Evolutionary conservation across 2,329 filamentous ascomycete species (phyloP).

Genomic region (Dryadomyces sulphureus): DNA sequence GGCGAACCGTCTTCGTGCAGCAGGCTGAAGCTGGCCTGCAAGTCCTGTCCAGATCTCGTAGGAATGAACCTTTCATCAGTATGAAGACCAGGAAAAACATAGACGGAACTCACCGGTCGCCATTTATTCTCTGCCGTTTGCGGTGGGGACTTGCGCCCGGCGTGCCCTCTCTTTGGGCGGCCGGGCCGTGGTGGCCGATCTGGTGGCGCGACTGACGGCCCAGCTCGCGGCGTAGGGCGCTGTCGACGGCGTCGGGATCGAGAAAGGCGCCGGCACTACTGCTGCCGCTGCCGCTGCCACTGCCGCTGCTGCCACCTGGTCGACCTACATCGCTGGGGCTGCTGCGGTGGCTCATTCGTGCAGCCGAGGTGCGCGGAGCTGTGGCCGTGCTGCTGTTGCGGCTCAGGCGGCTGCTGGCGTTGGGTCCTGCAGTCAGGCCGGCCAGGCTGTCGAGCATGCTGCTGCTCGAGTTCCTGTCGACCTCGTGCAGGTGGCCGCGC

Average conservation of each 20-base stretch:
- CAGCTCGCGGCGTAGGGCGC: slow-evolving; percentile 36
- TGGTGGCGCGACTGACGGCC: slow-evolving; percentile 14
- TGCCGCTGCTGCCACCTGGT: not conserved
- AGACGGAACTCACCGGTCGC: slow-evolving; percentile 38
- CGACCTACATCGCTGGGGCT: not conserved
- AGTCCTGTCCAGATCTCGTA: slow-evolving; percentile 79
- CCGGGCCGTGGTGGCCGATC: not conserved
- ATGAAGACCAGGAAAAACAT: not conserved
- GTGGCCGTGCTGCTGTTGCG: not conserved
- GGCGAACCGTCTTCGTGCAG: slow-evolving; percentile 88
- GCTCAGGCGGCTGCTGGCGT: not conserved
- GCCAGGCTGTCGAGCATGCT: not conserved
- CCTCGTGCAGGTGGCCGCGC: slow-evolving; percentile 5
- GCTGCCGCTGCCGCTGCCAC: not conserved
- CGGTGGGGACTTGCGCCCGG: slow-evolving; percentile 39
- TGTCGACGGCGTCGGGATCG: slow-evolving; percentile 34
- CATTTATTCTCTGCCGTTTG: slow-evolving; percentile 45
- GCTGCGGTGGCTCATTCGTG: not conserved
- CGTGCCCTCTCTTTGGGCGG: slow-evolving; percentile 31
- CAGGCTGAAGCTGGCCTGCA: slow-evolving; percentile 83
- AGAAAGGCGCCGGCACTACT: slow-evolving; percentile 15
- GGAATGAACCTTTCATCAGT: slow-evolving; percentile 65
- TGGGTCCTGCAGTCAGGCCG: not conserved
- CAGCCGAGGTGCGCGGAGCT: not conserved
- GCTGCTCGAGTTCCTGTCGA: slow-evolving; percentile 3